phyloP scores from a whole-genome alignment of 352 stramenopile species.

The Aphanomyces invadans region DNA sequence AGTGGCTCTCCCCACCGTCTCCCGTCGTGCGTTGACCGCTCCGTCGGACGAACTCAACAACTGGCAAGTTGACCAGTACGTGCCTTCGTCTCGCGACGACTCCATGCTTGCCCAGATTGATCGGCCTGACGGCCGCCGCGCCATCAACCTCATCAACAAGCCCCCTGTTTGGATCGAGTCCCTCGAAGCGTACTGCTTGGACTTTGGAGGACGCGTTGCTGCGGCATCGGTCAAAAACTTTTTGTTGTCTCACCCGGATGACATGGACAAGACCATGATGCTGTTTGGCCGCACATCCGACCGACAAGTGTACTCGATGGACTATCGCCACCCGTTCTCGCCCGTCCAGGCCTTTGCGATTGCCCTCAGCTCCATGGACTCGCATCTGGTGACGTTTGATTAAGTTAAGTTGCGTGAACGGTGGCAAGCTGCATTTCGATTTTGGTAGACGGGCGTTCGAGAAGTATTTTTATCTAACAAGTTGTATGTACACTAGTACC shows the following conservation, averaged over 20 bases:
- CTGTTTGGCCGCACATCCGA: conserved; percentile 81
- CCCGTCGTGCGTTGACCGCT: conserved; percentile 10
- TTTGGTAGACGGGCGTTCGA: not conserved
- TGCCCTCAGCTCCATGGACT: conserved; percentile 82
- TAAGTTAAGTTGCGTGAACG: no score
- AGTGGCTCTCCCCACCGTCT: conserved; percentile 56
- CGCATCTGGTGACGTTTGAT: conserved; percentile 80
- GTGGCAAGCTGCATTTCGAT: not conserved
- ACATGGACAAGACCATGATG: conserved; percentile 84
- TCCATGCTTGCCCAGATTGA: conserved; percentile 73
- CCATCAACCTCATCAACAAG: conserved; percentile 78
- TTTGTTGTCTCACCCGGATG: conserved; percentile 65
- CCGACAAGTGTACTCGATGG: conserved; percentile 83
- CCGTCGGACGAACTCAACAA: conserved; percentile 41
- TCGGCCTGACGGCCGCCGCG: conserved; percentile 45
- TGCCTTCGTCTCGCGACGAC: conserved; percentile 56
- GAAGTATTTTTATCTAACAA: not conserved
- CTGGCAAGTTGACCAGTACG: conserved; percentile 54
- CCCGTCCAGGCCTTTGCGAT: conserved; percentile 82
- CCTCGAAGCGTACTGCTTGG: conserved; percentile 76
- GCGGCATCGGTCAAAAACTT: conserved; percentile 86
- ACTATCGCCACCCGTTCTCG: conserved; percentile 79
- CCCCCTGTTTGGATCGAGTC: conserved; percentile 83
- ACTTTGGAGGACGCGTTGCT: conserved; percentile 68
- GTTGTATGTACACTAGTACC: not conserved